Percentiles rank a stretch among this genome's conserved stretches.
Evolutionary conservation across 2,329 filamentous ascomycete species (phyloP).

Genomic region (Shiraia bambusicola): DNA sequence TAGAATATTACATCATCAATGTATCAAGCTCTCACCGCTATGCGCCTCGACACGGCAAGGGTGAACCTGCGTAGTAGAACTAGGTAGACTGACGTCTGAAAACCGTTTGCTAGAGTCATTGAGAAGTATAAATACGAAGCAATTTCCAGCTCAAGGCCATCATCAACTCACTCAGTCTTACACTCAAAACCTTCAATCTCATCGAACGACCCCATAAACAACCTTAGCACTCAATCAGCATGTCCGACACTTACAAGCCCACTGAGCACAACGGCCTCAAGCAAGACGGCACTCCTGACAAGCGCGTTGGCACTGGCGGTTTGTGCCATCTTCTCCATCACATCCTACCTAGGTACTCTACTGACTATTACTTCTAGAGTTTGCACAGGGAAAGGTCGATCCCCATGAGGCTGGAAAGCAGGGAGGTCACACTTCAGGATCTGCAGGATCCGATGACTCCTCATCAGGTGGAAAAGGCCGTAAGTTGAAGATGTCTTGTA

Average conservation of each 20-base stretch:
- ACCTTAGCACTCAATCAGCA: no score
- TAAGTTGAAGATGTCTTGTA: not conserved
- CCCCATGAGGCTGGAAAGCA: slow-evolving; percentile 18
- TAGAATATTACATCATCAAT: no score
- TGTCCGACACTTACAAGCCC: slow-evolving; percentile 13
- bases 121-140: no score
- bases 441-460: slow-evolving; percentile 4
- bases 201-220: not conserved
- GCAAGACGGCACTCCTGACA: slow-evolving; percentile 17
- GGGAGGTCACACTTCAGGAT: slow-evolving; percentile 11
- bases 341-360: not conserved
- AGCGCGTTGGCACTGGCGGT: slow-evolving; percentile 16
- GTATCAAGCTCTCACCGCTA: no score
- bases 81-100: no score
- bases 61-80: not conserved
- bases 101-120: no score
- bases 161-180: slow-evolving; percentile 1
- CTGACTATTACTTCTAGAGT: slow-evolving; percentile 2
- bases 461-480: slow-evolving; percentile 9
- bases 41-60: no score
- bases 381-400: slow-evolving; percentile 18
- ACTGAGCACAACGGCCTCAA: slow-evolving; percentile 15
- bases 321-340: not conserved
- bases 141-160: no score
- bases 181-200: not conserved